Percentiles rank a stretch among this genome's conserved stretches.
These are phyloP conservation scores for Beauveria medogensis DNA, from an alignment of 2,329 filamentous ascomycete species.

Conservation along the genomic window DNA sequence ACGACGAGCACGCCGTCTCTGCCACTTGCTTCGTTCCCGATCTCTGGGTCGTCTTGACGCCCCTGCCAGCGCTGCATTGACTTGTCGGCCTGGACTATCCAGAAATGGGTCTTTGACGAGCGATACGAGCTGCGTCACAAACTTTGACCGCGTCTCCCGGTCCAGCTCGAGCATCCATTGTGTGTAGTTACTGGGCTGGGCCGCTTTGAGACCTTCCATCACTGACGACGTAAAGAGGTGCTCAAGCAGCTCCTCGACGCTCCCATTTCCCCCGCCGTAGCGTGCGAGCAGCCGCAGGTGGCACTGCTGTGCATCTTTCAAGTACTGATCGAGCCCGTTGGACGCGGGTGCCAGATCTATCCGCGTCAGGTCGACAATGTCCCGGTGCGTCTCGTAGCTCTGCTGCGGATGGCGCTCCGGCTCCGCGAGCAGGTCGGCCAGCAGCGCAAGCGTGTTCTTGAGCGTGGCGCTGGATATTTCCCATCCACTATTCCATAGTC, in stretches of 20 bases:
- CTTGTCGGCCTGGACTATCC: background rate
- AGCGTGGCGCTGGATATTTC: background rate
- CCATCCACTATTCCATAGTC: background rate
- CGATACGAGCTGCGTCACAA: background rate
- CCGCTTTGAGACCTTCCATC: background rate
- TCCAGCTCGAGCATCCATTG: background rate
- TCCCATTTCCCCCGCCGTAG: background rate
- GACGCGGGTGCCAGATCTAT: background rate
- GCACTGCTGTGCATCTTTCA: background rate
- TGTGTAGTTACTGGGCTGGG: background rate
- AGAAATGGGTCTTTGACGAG: background rate
- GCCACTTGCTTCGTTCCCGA: background rate
- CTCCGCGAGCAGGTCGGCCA: background rate
- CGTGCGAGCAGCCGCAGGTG: constrained; percentile 6
- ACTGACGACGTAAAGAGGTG: constrained; percentile 8
- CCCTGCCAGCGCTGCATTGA: background rate
- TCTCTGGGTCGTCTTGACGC: background rate
- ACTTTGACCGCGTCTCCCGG: background rate
- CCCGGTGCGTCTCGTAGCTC: constrained; percentile 1
- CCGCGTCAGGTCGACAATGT: constrained; percentile 1
- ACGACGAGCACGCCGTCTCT: background rate
- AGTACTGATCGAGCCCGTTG: background rate
- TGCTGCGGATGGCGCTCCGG: background rate
- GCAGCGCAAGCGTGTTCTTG: background rate
- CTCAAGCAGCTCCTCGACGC: constrained; percentile 8